Evolutionary conservation across 2,329 filamentous ascomycete species (phyloP), one percentile per base, ranked within the genome.

Genomic region (Fusarium sp.): DNA sequence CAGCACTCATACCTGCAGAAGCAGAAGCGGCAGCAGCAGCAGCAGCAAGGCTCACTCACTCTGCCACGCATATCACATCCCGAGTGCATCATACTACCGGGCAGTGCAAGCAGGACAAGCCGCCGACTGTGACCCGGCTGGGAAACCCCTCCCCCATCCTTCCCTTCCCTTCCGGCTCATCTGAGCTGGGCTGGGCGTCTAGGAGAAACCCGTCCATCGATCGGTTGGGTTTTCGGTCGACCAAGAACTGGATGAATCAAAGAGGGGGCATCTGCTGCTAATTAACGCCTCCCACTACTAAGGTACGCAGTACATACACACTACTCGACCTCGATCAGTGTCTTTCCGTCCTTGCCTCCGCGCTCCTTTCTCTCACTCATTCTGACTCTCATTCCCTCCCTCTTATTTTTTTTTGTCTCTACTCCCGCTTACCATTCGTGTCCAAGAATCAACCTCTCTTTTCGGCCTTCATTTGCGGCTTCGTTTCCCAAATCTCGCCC

Each of bases 281-380:
- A 77, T 66, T 62, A 49, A 74, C 75, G 75, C 75, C 75, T 71
- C 74, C 67, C 67, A 72, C 71, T 71, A 51, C 46, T 10, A 51
- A 51, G 46, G 46, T 51, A 51, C 44, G 44, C 44, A 51, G 44
- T 51, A 51, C 46, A 31, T 51, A 31, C 46, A 51, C 46, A 51
- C 17, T 46, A 46, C 42, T 42, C 7, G 42, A 46, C 42, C 42
- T 51, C 24, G 17, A 17, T 51, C 46, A 57, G 42, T 38, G 59
- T 58, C 63, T 56, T 36, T 31, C 49, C 66, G 46, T 66, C 56
- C 66, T 53, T 49, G 22, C 42, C 58, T 40, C 61, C 17, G 46
- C 46, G 46, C 24, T 51, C 46, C 46, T 51, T 51, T 58, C 61
- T 64, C 42, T 46, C 42, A 27, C 42, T 46, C 49, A 22, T 38